Evolutionary conservation across 2,329 filamentous ascomycete species (phyloP).

Genomic region (Scytalidium lignicola): DNA sequence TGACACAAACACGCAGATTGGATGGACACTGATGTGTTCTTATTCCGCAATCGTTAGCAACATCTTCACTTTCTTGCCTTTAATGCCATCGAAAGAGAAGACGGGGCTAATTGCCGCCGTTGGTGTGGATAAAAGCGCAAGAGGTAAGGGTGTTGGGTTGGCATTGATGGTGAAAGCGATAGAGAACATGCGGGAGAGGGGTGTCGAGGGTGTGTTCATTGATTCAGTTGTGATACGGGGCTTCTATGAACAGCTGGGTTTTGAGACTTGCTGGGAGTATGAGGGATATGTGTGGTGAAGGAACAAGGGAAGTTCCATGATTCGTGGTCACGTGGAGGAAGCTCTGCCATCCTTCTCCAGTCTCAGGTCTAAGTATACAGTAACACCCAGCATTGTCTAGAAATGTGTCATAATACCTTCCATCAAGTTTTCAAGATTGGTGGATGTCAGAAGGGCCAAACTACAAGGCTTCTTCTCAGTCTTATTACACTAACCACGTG

Average conservation of each 20-base stretch:
- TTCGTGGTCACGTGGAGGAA: too few species aligned
- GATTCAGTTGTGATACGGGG: conserved; percentile 38
- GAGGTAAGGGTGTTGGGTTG: conserved; percentile 35
- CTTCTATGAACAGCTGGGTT: conserved; percentile 40
- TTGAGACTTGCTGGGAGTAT: conserved; percentile 35
- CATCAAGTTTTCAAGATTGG: too few species aligned
- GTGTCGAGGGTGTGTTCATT: conserved; percentile 37
- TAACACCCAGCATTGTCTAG: too few species aligned
- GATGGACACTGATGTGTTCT: conserved; percentile 40
- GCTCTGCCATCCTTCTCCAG: too few species aligned
- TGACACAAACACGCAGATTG: conserved; percentile 31
- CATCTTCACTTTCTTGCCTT: conserved; percentile 35
- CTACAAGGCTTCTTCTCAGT: too few species aligned
- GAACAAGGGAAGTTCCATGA: too few species aligned
- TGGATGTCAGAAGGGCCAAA: too few species aligned
- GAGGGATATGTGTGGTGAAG: conserved; percentile 19
- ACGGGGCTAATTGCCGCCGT: conserved; percentile 40
- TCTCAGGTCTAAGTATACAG: too few species aligned
- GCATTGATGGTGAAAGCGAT: conserved; percentile 38
- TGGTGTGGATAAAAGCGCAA: conserved; percentile 33
- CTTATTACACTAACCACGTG: too few species aligned
- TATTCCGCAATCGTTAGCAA: conserved; percentile 27
- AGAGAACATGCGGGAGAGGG: conserved; percentile 36
- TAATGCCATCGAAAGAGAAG: conserved; percentile 29
- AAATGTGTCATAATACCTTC: too few species aligned